Evolutionary conservation across 495 filamentous ascomycete genomes (phyloP).

Genomic region (Talaromyces stipitatus): DNA sequence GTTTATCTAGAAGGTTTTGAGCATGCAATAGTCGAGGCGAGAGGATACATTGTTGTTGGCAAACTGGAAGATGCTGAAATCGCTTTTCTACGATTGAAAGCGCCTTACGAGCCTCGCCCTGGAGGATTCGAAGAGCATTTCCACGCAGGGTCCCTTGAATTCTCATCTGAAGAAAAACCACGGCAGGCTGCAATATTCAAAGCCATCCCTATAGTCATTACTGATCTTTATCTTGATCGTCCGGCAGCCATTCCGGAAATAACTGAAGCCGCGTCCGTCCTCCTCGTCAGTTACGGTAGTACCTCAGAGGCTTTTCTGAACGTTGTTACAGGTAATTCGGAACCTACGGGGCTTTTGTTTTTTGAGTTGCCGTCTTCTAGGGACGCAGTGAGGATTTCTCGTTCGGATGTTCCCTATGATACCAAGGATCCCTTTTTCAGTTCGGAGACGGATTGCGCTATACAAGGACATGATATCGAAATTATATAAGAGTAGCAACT

Average conservation of each 20-base stretch:
- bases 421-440: background rate
- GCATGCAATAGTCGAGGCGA: background rate
- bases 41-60: background rate
- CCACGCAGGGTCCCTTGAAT: constrained; percentile 29
- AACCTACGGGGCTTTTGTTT: background rate
- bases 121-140: constrained; percentile 21
- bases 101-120: constrained; percentile 22
- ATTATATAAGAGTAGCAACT: too few relatives aligned
- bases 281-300: background rate
- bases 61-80: constrained; percentile 18
- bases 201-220: background rate
- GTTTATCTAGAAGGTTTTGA: background rate
- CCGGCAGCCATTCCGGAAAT: background rate
- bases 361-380: background rate
- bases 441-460: background rate
- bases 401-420: background rate
- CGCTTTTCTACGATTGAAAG: constrained; percentile 23
- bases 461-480: too few relatives aligned
- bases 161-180: constrained; percentile 17
- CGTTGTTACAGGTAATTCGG: background rate
- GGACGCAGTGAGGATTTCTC: background rate
- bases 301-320: background rate
- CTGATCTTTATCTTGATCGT: background rate
- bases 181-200: constrained; percentile 10
- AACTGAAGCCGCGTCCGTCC: background rate